Base-by-base conservation (phyloP, 306 rosid species). In the Malus sylvestris region DNA sequence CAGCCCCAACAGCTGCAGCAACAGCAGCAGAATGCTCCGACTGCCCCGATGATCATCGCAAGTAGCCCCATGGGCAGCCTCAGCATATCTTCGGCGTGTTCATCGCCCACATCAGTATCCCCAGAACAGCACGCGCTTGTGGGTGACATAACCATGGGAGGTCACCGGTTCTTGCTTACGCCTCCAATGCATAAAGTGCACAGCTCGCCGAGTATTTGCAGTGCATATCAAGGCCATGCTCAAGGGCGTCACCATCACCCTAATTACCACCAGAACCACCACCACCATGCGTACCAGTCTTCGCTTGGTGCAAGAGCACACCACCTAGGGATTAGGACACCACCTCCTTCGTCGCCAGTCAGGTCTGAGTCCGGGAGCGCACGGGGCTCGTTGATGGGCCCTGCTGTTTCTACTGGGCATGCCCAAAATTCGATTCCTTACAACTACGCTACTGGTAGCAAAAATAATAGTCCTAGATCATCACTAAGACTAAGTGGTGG, bases 101-200 rank as follows among this genome's bases (percentile, higher is more conserved):
- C 96, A 22, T 90, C 96, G 0, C 98, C 98, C 0, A 86, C 76
- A 52, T 86, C 90, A n/a, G 78, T 6, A 40, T 94, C 97, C 19
- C 97, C 96, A 0, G 97, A 91, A 4, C 81, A 70, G 42, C 86
- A 81, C 2, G 13, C 6, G 67, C 4, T 14, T 6, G 18, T 29
- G 11, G 68, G 12, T 20, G 68, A 64, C 23, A 32, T 8, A 22
- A 61, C 10, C 67, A 14, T 18, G 68, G 45, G 12, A 2, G 23
- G 33, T 64, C 44, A 64, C 35, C 52, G 76, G 61, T 22, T 72
- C 20, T 30, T 67, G 6, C 38, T 40, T 19, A 20, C 77, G 0
- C 62, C 62, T 42, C 68, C 68, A 13, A 40, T 73, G 57, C 77
- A 59, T 18, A 73, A 60, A 59, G 77, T 73, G 55, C 68, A 59